These are phyloP conservation scores for Holtermannia corniformis DNA, from an alignment of 768 basidiomycete species.

Conservation along the genomic window DNA sequence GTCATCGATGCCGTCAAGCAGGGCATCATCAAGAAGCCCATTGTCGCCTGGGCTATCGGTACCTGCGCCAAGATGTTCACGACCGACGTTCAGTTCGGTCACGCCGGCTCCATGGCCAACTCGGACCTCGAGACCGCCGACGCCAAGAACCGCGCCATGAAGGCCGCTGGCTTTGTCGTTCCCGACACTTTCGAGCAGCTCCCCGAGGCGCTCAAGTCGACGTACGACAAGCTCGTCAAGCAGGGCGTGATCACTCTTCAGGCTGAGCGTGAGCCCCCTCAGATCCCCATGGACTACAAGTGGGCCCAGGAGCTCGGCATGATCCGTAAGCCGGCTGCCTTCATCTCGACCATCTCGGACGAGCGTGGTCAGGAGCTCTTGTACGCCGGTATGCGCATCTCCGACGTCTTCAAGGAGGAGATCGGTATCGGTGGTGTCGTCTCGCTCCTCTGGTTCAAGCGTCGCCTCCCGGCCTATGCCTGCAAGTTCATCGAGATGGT, in stretches of 20 bases:
- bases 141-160: conserved; percentile 94
- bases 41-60: conserved; percentile 99
- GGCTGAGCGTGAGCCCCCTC: conserved; percentile 77
- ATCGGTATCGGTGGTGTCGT: conserved; percentile 97
- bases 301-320: conserved; percentile 83
- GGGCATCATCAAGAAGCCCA: conserved; percentile 92
- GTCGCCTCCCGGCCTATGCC: conserved; percentile 79
- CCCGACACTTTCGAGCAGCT: conserved; percentile 97
- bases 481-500: conserved; percentile 99
- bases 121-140: conserved; percentile 95
- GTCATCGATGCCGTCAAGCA: conserved; percentile 95
- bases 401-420: conserved; percentile 94
- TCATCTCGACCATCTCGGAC: conserved; percentile 98
- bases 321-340: conserved; percentile 96
- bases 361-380: conserved; percentile 97
- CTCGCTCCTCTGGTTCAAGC: conserved; percentile 94
- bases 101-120: conserved; percentile 97
- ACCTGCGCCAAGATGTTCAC: conserved; percentile 99
- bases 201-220: conserved; percentile 69
- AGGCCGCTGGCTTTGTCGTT: conserved; percentile 86
- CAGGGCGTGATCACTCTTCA: conserved; percentile 59
- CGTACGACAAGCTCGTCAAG: conserved; percentile 71
- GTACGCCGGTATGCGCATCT: conserved; percentile 98
- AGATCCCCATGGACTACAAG: conserved; percentile 99
- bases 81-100: conserved; percentile 98